These are phyloP conservation scores for Serpula lacrymans DNA, from an alignment of 768 basidiomycete species.

Conservation along the genomic window DNA sequence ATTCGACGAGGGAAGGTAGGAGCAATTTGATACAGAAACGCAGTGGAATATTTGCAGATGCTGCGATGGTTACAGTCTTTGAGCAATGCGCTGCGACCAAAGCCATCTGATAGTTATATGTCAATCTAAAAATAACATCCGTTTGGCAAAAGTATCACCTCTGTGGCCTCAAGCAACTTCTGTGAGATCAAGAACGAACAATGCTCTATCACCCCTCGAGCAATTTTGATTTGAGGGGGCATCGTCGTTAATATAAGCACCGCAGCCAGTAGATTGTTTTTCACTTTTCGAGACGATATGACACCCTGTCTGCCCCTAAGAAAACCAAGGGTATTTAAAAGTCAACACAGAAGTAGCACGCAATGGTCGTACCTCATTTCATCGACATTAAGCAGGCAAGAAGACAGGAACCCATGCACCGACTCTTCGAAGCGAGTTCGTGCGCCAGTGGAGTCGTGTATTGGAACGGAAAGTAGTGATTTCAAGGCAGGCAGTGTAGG, in stretches of 20 bases:
- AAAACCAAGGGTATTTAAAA: constrained; percentile 4
- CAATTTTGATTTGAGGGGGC: constrained; percentile 62
- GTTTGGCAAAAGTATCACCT: constrained; percentile 44
- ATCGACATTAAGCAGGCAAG: constrained; percentile 83
- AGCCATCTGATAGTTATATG: constrained; percentile 61
- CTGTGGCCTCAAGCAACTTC: constrained; percentile 64
- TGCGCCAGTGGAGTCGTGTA: constrained; percentile 36
- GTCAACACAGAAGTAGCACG: neutral
- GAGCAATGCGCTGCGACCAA: constrained; percentile 89
- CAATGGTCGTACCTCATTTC: constrained; percentile 73
- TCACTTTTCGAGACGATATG: constrained; percentile 78
- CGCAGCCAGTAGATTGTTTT: constrained; percentile 83
- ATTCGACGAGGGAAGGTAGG: constrained; percentile 79
- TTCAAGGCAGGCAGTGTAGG: constrained; percentile 82
- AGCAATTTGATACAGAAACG: constrained; percentile 69
- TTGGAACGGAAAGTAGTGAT: constrained; percentile 56
- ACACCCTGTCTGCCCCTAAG: constrained; percentile 74
- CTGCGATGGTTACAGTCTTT: constrained; percentile 76
- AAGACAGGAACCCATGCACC: constrained; percentile 80
- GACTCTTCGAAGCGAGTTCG: constrained; percentile 55
- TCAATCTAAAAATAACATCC: neutral
- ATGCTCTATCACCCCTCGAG: constrained; percentile 76
- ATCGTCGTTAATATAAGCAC: constrained; percentile 84
- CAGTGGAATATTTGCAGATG: constrained; percentile 63
- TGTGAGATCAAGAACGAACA: constrained; percentile 82